A percentile compares a stretch with the other conserved stretches of the same genome.
These are phyloP conservation scores for Fusarium sp. DNA, from an alignment of 2,329 filamentous ascomycete genomes.

Conservation along the genomic window DNA sequence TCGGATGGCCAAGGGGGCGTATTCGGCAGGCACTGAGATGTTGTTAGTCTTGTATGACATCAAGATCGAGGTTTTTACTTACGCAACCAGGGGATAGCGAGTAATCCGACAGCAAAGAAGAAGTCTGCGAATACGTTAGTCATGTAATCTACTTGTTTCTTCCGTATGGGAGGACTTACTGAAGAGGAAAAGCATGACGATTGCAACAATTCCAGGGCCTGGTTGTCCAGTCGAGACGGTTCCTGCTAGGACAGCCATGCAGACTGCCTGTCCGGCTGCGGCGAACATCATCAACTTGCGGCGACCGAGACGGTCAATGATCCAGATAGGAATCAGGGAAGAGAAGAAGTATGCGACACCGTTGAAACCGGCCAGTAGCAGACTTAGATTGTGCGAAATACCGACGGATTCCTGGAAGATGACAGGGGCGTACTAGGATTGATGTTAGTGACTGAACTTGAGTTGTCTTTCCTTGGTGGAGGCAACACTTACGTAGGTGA, in stretches of 20 bases:
- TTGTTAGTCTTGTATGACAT: conserved; percentile 6
- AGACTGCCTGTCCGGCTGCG: conserved; percentile 51
- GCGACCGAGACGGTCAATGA: conserved; percentile 60
- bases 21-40: conserved; percentile 55
- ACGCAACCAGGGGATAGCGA: conserved; percentile 55
- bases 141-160: rapidly evolving
- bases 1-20: conserved; percentile 55
- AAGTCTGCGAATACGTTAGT: conserved; percentile 44
- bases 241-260: conserved; percentile 60
- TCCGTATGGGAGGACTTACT: conserved; percentile 23
- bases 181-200: conserved; percentile 58
- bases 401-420: conserved; percentile 60
- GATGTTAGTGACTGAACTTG: neutral
- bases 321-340: conserved; percentile 48
- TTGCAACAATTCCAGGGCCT: conserved; percentile 55
- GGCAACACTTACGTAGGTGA: conserved; percentile 45
- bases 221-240: conserved; percentile 55
- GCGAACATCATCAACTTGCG: conserved; percentile 69
- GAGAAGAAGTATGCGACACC: conserved; percentile 53
- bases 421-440: conserved; percentile 51
- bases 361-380: conserved; percentile 66
- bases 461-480: too few species aligned
- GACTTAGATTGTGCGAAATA: conserved; percentile 57
- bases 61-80: conserved; percentile 4
- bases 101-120: conserved; percentile 56